A percentile compares a stretch with the other conserved stretches of the same genome.
These are phyloP conservation scores for Elasticomyces elasticus DNA, from an alignment of 495 filamentous ascomycete genomes.

Conservation along the genomic window DNA sequence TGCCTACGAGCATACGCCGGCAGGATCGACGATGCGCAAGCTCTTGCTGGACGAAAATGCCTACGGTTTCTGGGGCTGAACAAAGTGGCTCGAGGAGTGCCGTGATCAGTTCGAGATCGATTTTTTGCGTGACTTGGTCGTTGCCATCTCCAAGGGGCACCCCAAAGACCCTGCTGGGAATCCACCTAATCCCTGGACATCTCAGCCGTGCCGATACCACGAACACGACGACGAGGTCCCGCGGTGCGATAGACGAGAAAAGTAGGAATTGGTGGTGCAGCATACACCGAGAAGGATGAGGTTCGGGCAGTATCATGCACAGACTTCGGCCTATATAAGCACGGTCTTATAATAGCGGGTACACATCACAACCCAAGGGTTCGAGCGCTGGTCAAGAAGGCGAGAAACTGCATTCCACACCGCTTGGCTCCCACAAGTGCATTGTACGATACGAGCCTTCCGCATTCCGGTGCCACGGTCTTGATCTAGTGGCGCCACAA, in stretches of 20 bases:
- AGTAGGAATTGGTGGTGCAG: not conserved
- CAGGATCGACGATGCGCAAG: not conserved
- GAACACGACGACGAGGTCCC: constrained; percentile 4
- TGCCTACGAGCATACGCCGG: not conserved
- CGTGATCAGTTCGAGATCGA: not conserved
- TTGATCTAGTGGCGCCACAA: not conserved
- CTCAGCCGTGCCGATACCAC: constrained; percentile 1
- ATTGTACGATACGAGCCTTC: not conserved
- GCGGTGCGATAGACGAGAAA: not conserved
- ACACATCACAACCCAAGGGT: no score
- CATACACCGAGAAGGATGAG: no score
- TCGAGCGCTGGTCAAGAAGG: no score
- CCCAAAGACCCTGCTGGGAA: no score
- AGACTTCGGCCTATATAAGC: no score
- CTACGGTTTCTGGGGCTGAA: not conserved
- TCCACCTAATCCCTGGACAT: not conserved
- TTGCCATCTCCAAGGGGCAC: not conserved
- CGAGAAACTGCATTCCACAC: not conserved
- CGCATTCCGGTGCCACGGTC: not conserved
- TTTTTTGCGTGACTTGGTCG: not conserved
- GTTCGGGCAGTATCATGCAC: no score
- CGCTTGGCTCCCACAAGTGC: not conserved
- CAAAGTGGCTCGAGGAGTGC: not conserved
- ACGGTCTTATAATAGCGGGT: no score
- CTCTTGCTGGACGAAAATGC: not conserved